Base-by-base conservation (phyloP, 2,329 filamentous ascomycete species). In the Coniochaeta sp. region DNA sequence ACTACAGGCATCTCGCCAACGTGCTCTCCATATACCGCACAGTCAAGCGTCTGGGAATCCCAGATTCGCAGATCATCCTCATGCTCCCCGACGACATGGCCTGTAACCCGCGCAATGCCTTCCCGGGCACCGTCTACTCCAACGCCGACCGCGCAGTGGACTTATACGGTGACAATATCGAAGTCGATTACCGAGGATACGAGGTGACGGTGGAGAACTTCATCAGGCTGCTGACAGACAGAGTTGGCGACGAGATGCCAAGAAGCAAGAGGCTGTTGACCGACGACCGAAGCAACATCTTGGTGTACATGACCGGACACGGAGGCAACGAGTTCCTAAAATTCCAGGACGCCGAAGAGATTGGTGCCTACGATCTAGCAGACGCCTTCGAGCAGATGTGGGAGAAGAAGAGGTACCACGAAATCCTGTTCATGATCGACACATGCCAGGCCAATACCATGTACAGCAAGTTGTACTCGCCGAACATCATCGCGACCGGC, bases 51-150 rank as follows among this genome's bases (percentile, higher is more conserved):
- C 87, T 99, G 40, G 95, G 95, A 56, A 99, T 99, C 62, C 95
- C 95, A 38, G 95, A 99, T 76, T 96, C 91, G 58, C 95, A 99
- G 74, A 99, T 99, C 76, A 98, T 99, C 73, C 89, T 99, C 66
- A 98, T 99, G 93, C 86, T 99, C n/a, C 95, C 95, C 24, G 95
- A 99, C 74, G 95, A 99, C 78, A 98, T 99, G 91, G 95, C 95
- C 43, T 99, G 95, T 81, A 99, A 99, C 76, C 95, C 95, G 34
- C 91, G 95, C 69, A 99, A 99, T 73, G 92, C 93, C 57, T 99
- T 99, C 74, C 93, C 95, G 0, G 95, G 95, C 58, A 97, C 93
- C 59, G 95, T 99, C 33, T 99, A 98, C 82, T 97, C 95, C 77
- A 98, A 99, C 72, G 93, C 95, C 40, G 93, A 97, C 74, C 90